Conservation (phyloP, 192 early-diverging fungal genomes). For the Paraglomus brasilianum region DNA sequence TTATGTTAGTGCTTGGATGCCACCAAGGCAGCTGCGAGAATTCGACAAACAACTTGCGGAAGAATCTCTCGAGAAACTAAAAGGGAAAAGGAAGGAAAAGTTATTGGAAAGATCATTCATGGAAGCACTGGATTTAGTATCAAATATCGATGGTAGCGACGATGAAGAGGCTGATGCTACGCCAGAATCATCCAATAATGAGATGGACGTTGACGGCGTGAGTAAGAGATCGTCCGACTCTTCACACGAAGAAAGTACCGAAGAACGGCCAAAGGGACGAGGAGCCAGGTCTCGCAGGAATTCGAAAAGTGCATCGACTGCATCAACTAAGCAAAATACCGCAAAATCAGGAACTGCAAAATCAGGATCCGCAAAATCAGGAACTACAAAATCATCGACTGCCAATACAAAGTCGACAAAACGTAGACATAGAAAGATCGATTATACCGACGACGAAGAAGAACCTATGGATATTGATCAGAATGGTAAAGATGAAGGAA, state of each 20-base stretch:
- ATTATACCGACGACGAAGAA: slow-evolving; percentile 25
- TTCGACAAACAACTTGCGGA: slow-evolving; percentile 32
- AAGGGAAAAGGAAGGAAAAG: slow-evolving; percentile 20
- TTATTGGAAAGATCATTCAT: slow-evolving; percentile 20
- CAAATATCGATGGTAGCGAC: not conserved
- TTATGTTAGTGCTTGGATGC: no score
- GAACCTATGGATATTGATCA: slow-evolving; percentile 21
- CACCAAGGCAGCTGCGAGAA: slow-evolving; percentile 19
- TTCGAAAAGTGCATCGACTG: not conserved
- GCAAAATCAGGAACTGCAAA: not conserved
- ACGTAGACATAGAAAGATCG: slow-evolving; percentile 23
- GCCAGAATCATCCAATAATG: not conserved
- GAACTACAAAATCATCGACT: not conserved
- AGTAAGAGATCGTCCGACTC: slow-evolving; percentile 19
- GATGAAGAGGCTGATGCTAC: not conserved
- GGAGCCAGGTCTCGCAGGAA: not conserved
- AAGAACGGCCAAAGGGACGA: slow-evolving; percentile 9
- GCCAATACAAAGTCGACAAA: not conserved
- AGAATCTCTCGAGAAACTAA: slow-evolving; percentile 17
- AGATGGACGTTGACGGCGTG: not conserved
- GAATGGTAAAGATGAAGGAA: no score
- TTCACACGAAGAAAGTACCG: slow-evolving; percentile 3
- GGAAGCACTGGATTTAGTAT: slow-evolving; percentile 22
- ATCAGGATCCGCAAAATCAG: not conserved
- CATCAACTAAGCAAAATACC: not conserved